A percentile compares a stretch with the other conserved stretches of the same genome.
Evolutionary conservation across 495 filamentous ascomycete genomes (phyloP).

Genomic region (Tetracladium marchalianum): DNA sequence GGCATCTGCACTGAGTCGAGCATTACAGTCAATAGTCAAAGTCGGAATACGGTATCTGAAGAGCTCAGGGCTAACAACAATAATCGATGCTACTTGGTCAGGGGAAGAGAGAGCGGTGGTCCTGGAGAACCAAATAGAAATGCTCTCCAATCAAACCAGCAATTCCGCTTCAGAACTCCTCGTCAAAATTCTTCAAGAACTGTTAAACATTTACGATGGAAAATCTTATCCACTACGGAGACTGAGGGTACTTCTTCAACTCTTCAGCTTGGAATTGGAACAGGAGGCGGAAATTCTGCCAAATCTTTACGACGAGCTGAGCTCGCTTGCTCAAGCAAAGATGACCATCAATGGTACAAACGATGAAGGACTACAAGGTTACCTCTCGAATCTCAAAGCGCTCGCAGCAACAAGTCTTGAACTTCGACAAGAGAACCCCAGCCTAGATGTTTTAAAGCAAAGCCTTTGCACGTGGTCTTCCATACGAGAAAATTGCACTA

Average conservation of each 20-base stretch:
- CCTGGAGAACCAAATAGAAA: slow-evolving; percentile 36
- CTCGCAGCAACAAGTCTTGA: slow-evolving; percentile 41
- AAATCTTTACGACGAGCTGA: slow-evolving; percentile 1
- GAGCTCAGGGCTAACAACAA: neutral
- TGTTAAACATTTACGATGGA: slow-evolving; percentile 32
- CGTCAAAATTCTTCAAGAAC: slow-evolving; percentile 1
- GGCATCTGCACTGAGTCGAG: slow-evolving; percentile 31
- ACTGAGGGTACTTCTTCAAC: slow-evolving; percentile 32
- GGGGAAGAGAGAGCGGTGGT: slow-evolving; percentile 33
- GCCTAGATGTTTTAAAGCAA: slow-evolving; percentile 35
- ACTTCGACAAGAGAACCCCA: slow-evolving; percentile 41
- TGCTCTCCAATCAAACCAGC: slow-evolving; percentile 6
- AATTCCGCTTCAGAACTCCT: slow-evolving; percentile 1
- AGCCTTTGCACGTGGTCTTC: slow-evolving; percentile 40
- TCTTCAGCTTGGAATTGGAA: slow-evolving; percentile 26
- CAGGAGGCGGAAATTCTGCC: neutral
- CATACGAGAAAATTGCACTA: slow-evolving; percentile 36
- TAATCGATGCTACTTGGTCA: slow-evolving; percentile 9
- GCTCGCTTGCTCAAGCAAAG: neutral
- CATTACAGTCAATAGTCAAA: slow-evolving; percentile 34
- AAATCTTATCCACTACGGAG: slow-evolving; percentile 34
- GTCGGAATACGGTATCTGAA: slow-evolving; percentile 27
- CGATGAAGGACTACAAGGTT: slow-evolving; percentile 46
- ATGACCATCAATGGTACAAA: slow-evolving; percentile 5
- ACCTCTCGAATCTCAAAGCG: slow-evolving; percentile 47